A percentile compares a stretch with the other conserved stretches of the same genome.
Conservation (phyloP, 2,329 filamentous ascomycete genomes). For the Blastomyces gilchristii region DNA sequence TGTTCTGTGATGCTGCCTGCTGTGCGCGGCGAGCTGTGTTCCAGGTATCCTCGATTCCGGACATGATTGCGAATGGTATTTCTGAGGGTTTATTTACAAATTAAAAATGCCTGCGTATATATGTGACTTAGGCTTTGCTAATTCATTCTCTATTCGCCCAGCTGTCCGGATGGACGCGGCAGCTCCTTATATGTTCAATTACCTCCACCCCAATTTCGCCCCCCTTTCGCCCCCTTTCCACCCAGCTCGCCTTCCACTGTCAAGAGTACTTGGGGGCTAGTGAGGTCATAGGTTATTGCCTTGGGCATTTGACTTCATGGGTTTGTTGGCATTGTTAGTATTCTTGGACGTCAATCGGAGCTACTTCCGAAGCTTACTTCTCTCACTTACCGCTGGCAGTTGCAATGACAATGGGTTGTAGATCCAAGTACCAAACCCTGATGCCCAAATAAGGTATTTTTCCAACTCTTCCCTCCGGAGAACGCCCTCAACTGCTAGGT, state of each 20-base stretch:
- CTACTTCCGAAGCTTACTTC: not conserved
- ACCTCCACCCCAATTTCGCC: not conserved
- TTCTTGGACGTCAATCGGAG: not conserved
- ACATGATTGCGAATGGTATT: slow-evolving; percentile 9
- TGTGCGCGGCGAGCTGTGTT: slow-evolving; percentile 5
- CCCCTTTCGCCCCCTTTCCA: not conserved
- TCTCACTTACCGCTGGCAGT: no score
- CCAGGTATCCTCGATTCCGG: slow-evolving; percentile 12
- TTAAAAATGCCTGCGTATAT: not conserved
- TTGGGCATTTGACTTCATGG: not conserved
- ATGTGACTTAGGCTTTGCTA: not conserved
- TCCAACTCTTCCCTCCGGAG: not conserved
- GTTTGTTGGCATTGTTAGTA: not conserved
- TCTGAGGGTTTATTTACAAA: not conserved
- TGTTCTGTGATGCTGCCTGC: not conserved
- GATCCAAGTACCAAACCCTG: not conserved
- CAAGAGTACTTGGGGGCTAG: not conserved
- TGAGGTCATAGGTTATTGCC: slow-evolving; percentile 2
- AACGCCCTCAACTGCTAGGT: no score
- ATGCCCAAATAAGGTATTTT: not conserved
- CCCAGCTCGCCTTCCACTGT: not conserved
- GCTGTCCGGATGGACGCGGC: not conserved
- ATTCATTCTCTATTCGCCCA: not conserved
- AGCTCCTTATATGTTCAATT: not conserved
- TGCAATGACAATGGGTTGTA: not conserved